phyloP scores from a whole-genome alignment of 805 yeast genomes.

The Groenewaldozyma salmanticensis region DNA sequence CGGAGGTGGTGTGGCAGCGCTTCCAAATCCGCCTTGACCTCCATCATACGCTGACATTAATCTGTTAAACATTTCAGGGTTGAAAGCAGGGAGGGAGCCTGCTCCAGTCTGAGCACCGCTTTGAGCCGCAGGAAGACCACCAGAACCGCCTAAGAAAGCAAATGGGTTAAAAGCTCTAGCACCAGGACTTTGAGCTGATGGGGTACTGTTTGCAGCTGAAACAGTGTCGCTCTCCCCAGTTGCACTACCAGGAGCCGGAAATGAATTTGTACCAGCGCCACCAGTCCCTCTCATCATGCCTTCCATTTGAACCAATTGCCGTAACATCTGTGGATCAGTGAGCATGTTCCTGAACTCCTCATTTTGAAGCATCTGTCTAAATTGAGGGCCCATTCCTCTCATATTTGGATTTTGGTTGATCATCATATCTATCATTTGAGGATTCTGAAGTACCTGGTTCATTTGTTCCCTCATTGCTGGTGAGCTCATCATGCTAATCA shows the following conservation, averaged over 20 bases:
- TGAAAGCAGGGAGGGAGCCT: conserved; percentile 29
- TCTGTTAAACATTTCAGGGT: conserved; percentile 39
- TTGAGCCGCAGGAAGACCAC: conserved; percentile 26
- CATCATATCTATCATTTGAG: conserved; percentile 77
- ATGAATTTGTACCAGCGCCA: conserved; percentile 28
- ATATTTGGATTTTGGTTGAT: conserved; percentile 78
- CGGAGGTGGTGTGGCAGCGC: conserved; percentile 27
- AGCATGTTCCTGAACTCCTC: conserved; percentile 73
- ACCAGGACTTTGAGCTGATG: conserved; percentile 4
- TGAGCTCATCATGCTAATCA: conserved; percentile 63
- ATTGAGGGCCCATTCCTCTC: conserved; percentile 77
- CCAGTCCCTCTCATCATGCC: conserved; percentile 27
- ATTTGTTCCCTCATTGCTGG: conserved; percentile 77
- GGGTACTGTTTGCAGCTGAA: conserved; percentile 2
- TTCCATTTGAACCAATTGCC: conserved; percentile 72
- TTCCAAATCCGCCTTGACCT: conserved; percentile 14
- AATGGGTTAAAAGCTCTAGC: conserved; percentile 39
- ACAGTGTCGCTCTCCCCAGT: too few species aligned
- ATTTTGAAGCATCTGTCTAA: conserved; percentile 73
- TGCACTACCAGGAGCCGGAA: conserved; percentile 27
- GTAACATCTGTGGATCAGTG: conserved; percentile 75
- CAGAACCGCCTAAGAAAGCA: conserved; percentile 35
- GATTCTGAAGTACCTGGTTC: conserved; percentile 75
- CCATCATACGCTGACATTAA: conserved; percentile 33
- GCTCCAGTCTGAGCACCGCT: conserved; percentile 20